Evolutionary conservation across 306 rosid genomes (phyloP).

Genomic region (Glycine soja): DNA sequence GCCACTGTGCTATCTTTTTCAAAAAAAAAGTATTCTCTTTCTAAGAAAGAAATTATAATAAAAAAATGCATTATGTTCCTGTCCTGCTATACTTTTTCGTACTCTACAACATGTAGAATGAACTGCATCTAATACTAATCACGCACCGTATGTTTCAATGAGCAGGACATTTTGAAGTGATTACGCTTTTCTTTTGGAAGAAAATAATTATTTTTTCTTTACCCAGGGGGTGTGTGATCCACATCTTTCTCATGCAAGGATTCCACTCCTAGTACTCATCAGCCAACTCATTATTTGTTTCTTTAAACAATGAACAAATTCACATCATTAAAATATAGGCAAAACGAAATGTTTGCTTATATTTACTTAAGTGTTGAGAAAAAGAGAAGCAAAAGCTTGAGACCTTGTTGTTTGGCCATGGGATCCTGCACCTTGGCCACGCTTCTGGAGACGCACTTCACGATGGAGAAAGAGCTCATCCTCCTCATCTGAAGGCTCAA

Average conservation of each 20-base stretch:
- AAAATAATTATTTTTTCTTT: too few relatives aligned
- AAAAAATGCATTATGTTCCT: not conserved
- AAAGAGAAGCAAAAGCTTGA: not conserved
- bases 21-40: not conserved
- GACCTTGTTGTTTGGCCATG: constrained; percentile 62
- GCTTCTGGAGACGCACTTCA: constrained; percentile 61
- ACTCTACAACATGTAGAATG: not conserved
- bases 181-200: constrained; percentile 36
- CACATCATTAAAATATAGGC: not conserved
- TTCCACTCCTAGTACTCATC: constrained; percentile 39
- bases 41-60: too few relatives aligned
- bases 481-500: constrained; percentile 5
- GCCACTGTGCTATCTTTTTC: not conserved
- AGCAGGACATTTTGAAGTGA: constrained; percentile 39
- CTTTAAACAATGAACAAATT: constrained; percentile 20
- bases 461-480: constrained; percentile 50
- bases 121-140: not conserved
- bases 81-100: not conserved
- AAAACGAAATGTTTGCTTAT: too few relatives aligned
- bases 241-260: constrained; percentile 44
- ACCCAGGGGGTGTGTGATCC: too few relatives aligned
- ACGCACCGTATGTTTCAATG: not conserved
- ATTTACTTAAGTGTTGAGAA: too few relatives aligned
- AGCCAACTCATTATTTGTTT: constrained; percentile 5
- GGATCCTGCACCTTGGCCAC: constrained; percentile 63